Base-by-base conservation (phyloP, 2,329 filamentous ascomycete genomes). In the Sporothrix euskadiensis region DNA sequence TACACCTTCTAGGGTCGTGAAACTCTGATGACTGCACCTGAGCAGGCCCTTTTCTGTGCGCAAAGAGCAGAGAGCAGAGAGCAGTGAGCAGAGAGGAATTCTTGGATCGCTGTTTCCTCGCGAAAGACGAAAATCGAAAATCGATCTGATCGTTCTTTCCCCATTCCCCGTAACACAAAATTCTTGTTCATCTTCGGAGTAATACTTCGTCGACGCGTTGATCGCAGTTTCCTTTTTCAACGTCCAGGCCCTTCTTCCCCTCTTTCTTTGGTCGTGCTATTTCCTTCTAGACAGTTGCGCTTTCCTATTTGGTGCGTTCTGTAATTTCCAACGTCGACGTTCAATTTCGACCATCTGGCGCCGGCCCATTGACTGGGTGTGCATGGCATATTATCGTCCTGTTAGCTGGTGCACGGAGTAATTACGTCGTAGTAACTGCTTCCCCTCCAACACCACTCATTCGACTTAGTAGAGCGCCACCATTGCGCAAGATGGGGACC, bases 401-500 rank as follows among this genome's bases (percentile, higher is more conserved):
- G 16, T 35, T 35, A 35, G 4, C 30, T 9, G 2, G 8, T 10
- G 26, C 2, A 26, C 26, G 26, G 26, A 26, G 26, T 26, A 26
- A 26, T 26, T 26, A 26, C 26, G 26, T 26, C 1, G 61, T 10
- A 0, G 4, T 16, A 35, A 52, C 26, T 39, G 44, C 26, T 35
- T 44, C 41, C n/a, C 22, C n/a, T 66, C 22, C 57, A 61, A 61
- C 30, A n/a, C 32, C 44, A 16, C n/a, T 22, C 61, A 26, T 30
- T 5, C 44, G 14, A 49, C 44, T 19, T 19, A 49, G 12, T 2
- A 7, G 39, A 69, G 47, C 32, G 66, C 39, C 19, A 35, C 49
- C 66, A 19, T 69, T 69, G 66, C 66, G 66, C 66, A 22, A 69
- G 14, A 69, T 54, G 66, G 44, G 41, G 66, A 47, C 26, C 26